A percentile compares a stretch with the other conserved stretches of the same genome.
Conservation (phyloP, 768 basidiomycete genomes). For the Pulveroboletus sp. region DNA sequence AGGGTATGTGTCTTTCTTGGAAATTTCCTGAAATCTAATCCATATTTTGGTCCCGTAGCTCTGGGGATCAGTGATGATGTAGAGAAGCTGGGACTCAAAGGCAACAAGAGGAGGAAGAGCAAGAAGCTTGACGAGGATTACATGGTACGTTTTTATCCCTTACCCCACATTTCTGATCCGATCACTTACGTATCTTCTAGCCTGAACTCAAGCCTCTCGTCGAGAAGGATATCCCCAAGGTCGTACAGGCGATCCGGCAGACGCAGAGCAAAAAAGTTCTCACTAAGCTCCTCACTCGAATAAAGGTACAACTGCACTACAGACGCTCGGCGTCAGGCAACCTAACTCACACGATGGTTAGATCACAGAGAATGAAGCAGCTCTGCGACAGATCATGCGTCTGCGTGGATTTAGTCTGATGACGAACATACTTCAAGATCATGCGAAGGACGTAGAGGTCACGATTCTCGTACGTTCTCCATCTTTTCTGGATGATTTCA, state of each 20-base stretch:
- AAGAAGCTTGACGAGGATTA: conserved; percentile 96
- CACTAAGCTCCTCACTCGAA: conserved; percentile 75
- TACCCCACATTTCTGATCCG: neutral
- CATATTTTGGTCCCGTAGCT: conserved; percentile 41
- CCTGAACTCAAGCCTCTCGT: conserved; percentile 72
- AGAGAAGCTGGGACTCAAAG: conserved; percentile 78
- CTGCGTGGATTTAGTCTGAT: conserved; percentile 91
- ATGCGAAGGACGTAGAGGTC: conserved; percentile 65
- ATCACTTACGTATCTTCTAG: conserved; percentile 35
- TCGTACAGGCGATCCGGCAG: conserved; percentile 88
- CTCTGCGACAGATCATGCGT: conserved; percentile 82
- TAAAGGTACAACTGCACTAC: conserved; percentile 53
- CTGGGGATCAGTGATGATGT: conserved; percentile 93
- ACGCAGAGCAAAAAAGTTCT: conserved; percentile 80
- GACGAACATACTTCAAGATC: conserved; percentile 81
- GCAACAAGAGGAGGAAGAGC: conserved; percentile 82
- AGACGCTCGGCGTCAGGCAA: neutral
- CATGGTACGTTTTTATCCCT: conserved; percentile 46
- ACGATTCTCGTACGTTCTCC: conserved; percentile 54
- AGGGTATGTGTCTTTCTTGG: conserved; percentile 48
- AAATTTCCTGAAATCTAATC: neutral
- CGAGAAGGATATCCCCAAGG: conserved; percentile 82
- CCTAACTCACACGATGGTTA: conserved; percentile 28
- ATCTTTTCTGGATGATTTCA: neutral
- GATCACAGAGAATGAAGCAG: conserved; percentile 81